Evolutionary conservation across 148 eudicot species (phyloP).

Genomic region (Rhododendron vialii): DNA sequence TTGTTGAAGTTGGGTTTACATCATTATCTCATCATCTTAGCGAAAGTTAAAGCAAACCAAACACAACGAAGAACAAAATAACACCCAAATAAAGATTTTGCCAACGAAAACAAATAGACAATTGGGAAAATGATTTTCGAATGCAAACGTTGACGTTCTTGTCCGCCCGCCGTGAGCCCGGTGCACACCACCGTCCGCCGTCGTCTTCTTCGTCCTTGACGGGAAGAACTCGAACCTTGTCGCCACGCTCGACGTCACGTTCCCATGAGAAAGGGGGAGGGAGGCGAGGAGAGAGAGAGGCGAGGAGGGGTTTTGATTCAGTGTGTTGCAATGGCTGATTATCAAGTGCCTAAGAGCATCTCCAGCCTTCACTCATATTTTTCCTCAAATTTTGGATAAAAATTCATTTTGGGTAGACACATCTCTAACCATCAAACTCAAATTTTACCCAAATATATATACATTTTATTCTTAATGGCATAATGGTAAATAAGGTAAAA

Average conservation of each 20-base stretch:
- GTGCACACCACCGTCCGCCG: constrained; percentile 39
- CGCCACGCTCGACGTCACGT: constrained; percentile 21
- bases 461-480: too few relatives aligned
- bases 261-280: constrained; percentile 7
- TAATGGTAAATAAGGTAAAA: too few relatives aligned
- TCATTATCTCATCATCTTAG: constrained; percentile 72
- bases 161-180: constrained; percentile 50
- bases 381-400: too few relatives aligned
- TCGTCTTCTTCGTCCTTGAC: constrained; percentile 28
- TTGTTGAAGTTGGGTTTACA: constrained; percentile 34
- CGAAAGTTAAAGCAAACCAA: constrained; percentile 18
- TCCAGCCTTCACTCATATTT: too few relatives aligned
- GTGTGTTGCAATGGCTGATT: too few relatives aligned
- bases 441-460: too few relatives aligned
- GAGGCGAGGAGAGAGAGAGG: too few relatives aligned
- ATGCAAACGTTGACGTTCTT: constrained; percentile 57
- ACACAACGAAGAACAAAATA: constrained; percentile 21
- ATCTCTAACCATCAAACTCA: too few relatives aligned
- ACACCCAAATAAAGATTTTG: background rate
- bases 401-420: too few relatives aligned
- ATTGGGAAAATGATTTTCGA: background rate
- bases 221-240: constrained; percentile 24
- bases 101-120: background rate
- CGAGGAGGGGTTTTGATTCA: too few relatives aligned
- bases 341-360: too few relatives aligned